Evolutionary conservation across 208 protist species (phyloP), one percentile per base, ranked within the genome.

Genomic region (Leishmania martiniquensis): DNA sequence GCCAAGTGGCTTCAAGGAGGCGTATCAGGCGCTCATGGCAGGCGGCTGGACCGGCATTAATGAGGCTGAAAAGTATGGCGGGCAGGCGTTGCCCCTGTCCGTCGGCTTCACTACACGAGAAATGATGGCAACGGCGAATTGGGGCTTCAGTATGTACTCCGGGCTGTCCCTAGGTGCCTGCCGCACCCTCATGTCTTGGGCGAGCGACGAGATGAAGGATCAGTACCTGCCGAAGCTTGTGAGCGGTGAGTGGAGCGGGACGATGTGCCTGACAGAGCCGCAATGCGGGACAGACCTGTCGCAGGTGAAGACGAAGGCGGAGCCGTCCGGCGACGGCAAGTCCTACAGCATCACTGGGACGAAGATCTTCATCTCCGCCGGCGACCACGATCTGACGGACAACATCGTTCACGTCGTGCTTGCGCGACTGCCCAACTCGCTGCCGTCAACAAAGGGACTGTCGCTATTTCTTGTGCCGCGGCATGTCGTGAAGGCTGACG

Each of bases 191-290:
- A 34, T 86, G 20, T 47, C 81, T 1, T 94, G 92, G 86, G 92
- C 86, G 42, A 91, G 89, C 65, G 77, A 95, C 4, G 88, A 89
- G 71, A 85, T 96, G n/a, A 96, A 96, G 79, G 82, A 96, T 10
- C 79, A 82, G 63, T 98, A 94, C 78, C 79, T 98, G 54, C 85
- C 86, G 37, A 88, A 88, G 68, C 77, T 98, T 34, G 85, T 96
- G 72, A 84, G 80, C 42, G 91, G 92, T 37, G 85, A 91, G 81
- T 96, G 90, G 88, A 90, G 83, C 29, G 95, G 95, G 37, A 96
- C 93, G 32, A 97, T 98, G 93, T 97, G 95, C 77, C 84, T 98
- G 65, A 97, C 93, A n/a, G 95, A 97, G 81, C 93, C 92, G 51
- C 91, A 95, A 55, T 95, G 92, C 84, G 95, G 93, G 13, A 93